Base-by-base conservation (phyloP, 306 rosid genomes). In the Cicer yamashitae region DNA sequence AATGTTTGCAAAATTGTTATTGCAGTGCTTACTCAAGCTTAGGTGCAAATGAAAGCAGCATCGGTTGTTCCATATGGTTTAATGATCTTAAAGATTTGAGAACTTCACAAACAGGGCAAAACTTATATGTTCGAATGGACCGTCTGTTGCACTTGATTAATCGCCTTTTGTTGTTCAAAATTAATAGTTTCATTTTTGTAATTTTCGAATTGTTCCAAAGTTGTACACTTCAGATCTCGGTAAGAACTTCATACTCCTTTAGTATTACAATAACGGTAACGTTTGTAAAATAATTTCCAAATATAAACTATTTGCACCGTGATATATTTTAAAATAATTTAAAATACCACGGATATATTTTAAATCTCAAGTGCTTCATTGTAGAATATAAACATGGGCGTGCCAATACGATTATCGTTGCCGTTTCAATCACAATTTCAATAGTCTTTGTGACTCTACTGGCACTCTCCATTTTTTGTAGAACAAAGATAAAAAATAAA, bases 11-110 rank as follows among this genome's bases (percentile, higher is more conserved):
- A 20, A 20, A 20, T 20, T 20, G 22, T 20, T 1, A 20, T 20
- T 20, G 22, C 22, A 20, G 1, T 20, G 22, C 22, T 20, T 20
- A 20, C 22, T 20, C 22, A 20, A 20, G 22, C 22, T 20, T 20
- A 20, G 2, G 22, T 1, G 22, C 22, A 20, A 20, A 20, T 20
- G 1, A 20, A 20, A 20, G 22, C 22, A 20, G 22, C 22, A 20
- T 20, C 22, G 22, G 22, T 2, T 72, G 77, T 20, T 56, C 57
- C 10, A 72, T 72, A 4, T 72, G 77, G 77, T 11, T 53, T 40
- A 40, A 47, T 40, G 65, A 71, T 38, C 76, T 71, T 40, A 0
- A 0, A 38, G 62, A 71, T 40, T 39, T 54, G 53, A 54, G 52
- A 11, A 11, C 7, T 40, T 2, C n/a, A 40, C 20, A 18, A 39